Conservation (phyloP, 139 green algal species). For the Diplosphaera chodatii region DNA sequence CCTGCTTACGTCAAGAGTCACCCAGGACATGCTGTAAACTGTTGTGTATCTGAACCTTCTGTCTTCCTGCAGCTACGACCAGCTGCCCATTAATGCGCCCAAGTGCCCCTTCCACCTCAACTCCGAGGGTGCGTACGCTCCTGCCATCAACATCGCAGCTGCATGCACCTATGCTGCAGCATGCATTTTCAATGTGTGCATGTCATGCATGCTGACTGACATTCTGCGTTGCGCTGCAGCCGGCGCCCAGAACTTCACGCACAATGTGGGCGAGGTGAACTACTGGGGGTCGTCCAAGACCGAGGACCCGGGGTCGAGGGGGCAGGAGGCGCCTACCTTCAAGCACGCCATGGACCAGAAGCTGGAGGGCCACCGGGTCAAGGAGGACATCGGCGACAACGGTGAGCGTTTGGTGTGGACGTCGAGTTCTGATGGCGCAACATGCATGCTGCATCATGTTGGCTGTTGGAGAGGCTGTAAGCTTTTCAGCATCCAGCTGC, state of each 20-base stretch:
- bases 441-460: not conserved
- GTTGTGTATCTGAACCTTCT: not conserved
- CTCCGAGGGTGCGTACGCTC: constrained; percentile 3
- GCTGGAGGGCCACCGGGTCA: constrained; percentile 4
- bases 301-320: constrained; percentile 18
- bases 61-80: constrained; percentile 47
- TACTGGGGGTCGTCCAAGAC: constrained; percentile 23
- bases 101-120: constrained; percentile 51
- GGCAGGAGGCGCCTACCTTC: constrained; percentile 4
- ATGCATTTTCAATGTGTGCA: not conserved
- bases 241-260: constrained; percentile 19
- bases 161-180: not conserved
- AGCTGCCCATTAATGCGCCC: constrained; percentile 69
- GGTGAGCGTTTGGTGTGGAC: not conserved
- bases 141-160: too few relatives aligned
- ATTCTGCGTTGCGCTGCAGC: not conserved
- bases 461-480: not conserved
- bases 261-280: constrained; percentile 22
- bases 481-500: too few relatives aligned
- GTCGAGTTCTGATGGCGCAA: not conserved
- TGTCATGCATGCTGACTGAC: not conserved
- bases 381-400: constrained; percentile 6
- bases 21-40: too few relatives aligned
- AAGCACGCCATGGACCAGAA: constrained; percentile 1
- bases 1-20: too few relatives aligned